Evolutionary conservation across 176 grass and related monocot species (phyloP).

Genomic region (Phoenix roebelenii): DNA sequence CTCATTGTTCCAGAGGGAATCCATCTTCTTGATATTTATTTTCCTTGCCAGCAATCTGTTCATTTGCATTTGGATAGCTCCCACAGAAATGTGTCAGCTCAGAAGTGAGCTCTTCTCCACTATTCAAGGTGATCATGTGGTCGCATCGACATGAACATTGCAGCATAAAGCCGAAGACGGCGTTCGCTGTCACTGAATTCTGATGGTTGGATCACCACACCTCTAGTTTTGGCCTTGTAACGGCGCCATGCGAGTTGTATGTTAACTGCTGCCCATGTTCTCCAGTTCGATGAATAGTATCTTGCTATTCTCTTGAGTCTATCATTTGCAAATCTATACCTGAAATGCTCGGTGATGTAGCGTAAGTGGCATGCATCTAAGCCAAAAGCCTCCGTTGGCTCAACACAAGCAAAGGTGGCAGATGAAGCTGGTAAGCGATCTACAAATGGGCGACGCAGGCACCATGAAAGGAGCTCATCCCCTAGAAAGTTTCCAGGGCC

Average conservation of each 20-base stretch:
- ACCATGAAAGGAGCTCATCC: conserved; percentile 97
- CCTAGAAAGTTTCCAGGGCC: conserved; percentile 75
- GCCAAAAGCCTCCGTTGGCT: conserved; percentile 66
- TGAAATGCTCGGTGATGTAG: conserved; percentile 96
- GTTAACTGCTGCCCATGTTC: conserved; percentile 92
- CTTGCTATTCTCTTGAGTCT: conserved; percentile 76
- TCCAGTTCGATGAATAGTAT: conserved; percentile 94
- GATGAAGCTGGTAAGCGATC: conserved; percentile 73
- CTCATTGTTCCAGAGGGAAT: too few species aligned
- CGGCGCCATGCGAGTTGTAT: conserved; percentile 90
- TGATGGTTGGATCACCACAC: neutral
- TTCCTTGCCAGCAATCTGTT: too few species aligned
- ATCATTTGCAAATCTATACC: conserved; percentile 91
- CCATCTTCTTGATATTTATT: too few species aligned
- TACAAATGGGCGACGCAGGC: conserved; percentile 59
- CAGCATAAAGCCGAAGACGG: conserved; percentile 64
- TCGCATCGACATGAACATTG: conserved; percentile 94
- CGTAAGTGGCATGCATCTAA: conserved; percentile 66
- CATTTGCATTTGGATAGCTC: too few species aligned
- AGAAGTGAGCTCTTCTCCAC: neutral
- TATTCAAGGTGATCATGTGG: conserved; percentile 96
- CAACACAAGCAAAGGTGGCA: conserved; percentile 72
- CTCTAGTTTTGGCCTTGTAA: conserved; percentile 38
- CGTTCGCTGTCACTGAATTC: conserved; percentile 43
- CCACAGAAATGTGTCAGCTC: too few species aligned